Percentiles rank a stretch among this genome's conserved stretches.
Conservation (phyloP, 352 stramenopile species). For the Globisporangium cystogenes region DNA sequence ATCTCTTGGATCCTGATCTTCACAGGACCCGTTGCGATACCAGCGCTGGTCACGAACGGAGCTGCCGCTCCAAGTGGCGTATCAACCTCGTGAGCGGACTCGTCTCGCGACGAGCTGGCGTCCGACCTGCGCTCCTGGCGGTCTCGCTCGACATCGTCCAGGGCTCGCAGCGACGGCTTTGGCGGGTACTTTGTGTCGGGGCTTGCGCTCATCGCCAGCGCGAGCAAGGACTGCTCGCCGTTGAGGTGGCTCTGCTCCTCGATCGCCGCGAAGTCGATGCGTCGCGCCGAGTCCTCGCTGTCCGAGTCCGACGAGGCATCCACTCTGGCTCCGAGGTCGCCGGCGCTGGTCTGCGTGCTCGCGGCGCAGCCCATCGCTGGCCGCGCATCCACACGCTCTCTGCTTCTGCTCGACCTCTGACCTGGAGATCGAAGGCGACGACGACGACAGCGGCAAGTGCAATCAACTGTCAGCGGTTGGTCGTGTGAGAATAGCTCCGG, state of each 20-base stretch:
- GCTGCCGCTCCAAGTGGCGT: background rate
- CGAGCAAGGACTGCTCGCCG: constrained; percentile 12
- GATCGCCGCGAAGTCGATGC: constrained; percentile 7
- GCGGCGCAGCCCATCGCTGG: constrained; percentile 12
- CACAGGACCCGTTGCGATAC: constrained; percentile 1
- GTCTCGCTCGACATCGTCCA: background rate
- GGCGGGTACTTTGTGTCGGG: background rate
- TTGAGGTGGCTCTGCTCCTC: constrained; percentile 11
- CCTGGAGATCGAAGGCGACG: too few species aligned
- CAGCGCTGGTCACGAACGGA: background rate
- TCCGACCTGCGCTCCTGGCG: background rate
- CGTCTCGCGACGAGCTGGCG: background rate
- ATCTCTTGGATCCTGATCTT: constrained; percentile 12
- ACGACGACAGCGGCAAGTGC: too few species aligned
- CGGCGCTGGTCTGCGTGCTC: constrained; percentile 3
- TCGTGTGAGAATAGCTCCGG: too few species aligned
- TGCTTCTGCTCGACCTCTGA: background rate
- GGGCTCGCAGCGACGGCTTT: background rate
- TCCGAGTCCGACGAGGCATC: background rate
- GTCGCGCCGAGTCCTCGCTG: background rate
- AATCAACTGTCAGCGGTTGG: too few species aligned
- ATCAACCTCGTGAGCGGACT: background rate
- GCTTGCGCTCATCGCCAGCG: constrained; percentile 6
- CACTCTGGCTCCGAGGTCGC: background rate
- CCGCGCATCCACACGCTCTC: constrained; percentile 17